Percentiles rank a stretch among this genome's conserved stretches.
phyloP scores from a whole-genome alignment of 225 moss, liverwort and hornwort genomes.

The Anthoceros angustus region DNA sequence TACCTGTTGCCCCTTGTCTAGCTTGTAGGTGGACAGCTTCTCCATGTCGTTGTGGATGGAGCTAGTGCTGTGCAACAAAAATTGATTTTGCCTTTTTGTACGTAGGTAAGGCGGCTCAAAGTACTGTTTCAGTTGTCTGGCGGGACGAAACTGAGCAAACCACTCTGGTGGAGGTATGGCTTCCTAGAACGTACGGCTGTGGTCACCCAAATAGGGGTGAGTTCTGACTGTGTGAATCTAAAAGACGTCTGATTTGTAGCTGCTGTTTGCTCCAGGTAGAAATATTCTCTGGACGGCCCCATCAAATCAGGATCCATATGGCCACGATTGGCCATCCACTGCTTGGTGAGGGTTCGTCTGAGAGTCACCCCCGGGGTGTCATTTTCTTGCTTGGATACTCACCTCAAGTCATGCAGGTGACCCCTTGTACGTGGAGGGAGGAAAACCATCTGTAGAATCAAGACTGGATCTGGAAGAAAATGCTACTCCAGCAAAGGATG shows the following conservation, averaged over 20 bases:
- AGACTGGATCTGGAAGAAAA: no score
- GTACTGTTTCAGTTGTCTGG: constrained; percentile 51
- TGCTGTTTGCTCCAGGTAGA: constrained; percentile 42
- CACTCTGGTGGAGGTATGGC: constrained; percentile 66
- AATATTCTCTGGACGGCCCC: constrained; percentile 72
- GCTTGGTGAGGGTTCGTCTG: constrained; percentile 25
- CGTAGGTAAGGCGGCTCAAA: constrained; percentile 66
- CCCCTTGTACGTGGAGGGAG: constrained; percentile 66
- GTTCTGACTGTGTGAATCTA: background rate
- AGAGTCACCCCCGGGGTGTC: background rate
- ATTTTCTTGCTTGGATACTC: background rate
- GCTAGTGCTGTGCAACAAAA: constrained; percentile 10
- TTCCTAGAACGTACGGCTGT: background rate
- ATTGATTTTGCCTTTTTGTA: background rate
- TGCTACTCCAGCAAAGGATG: no score
- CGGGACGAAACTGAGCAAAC: constrained; percentile 37
- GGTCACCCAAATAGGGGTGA: background rate
- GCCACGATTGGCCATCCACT: constrained; percentile 72
- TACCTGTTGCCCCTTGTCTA: background rate
- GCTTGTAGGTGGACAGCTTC: background rate
- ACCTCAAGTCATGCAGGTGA: constrained; percentile 24
- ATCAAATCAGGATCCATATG: constrained; percentile 94
- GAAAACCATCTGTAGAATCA: constrained; percentile 26
- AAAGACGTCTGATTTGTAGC: background rate
- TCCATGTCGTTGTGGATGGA: background rate